phyloP scores from a whole-genome alignment of 176 grass and related monocot species.

The Phragmites australis region DNA sequence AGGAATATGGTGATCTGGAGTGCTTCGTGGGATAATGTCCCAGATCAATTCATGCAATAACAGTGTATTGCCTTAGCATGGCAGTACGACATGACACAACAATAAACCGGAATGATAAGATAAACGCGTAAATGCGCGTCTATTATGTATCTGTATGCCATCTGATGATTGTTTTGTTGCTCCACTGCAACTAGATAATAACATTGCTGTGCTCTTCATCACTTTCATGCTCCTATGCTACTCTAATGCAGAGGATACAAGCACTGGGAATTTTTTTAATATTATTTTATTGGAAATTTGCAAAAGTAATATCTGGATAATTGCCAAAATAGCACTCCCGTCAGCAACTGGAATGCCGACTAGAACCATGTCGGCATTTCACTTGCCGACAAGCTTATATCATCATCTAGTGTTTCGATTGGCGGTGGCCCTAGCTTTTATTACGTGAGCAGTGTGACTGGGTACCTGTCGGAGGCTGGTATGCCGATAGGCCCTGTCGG shows the following conservation, averaged over 20 bases:
- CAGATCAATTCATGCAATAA: slow-evolving; percentile 1
- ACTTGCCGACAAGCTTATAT: too few species aligned
- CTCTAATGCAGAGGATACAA: not conserved
- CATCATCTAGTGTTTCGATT: too few species aligned
- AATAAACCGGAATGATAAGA: slow-evolving; percentile 24
- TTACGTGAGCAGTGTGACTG: too few species aligned
- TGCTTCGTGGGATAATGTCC: not conserved
- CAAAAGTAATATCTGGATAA: not conserved
- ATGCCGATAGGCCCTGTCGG: too few species aligned
- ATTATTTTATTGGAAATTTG: not conserved
- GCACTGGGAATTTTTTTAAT: not conserved
- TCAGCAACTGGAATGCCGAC: too few species aligned
- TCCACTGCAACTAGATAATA: not conserved
- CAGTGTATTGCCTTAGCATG: not conserved
- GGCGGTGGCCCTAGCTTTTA: too few species aligned
- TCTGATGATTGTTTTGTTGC: not conserved
- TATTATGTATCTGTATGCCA: not conserved
- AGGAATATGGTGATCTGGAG: not conserved
- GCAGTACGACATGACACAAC: not conserved
- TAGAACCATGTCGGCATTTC: too few species aligned
- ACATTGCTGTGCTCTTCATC: not conserved
- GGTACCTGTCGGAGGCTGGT: too few species aligned
- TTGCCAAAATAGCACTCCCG: too few species aligned
- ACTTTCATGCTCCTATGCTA: not conserved
- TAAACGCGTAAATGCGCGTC: slow-evolving; percentile 9